Conservation (phyloP, 495 filamentous ascomycete genomes). For the Hyaloscypha variabilis region DNA sequence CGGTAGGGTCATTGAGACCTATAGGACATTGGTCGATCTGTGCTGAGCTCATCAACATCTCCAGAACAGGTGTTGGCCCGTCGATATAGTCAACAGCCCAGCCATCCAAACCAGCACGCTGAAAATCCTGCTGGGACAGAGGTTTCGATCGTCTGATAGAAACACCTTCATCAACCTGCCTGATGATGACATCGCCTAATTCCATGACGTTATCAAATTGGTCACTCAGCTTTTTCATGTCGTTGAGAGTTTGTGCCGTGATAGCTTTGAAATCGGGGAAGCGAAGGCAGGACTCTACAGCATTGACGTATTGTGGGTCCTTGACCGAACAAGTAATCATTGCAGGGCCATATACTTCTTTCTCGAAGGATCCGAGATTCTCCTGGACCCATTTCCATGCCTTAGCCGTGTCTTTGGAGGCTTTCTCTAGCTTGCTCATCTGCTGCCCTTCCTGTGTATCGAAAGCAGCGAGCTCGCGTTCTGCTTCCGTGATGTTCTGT, state of each 20-base stretch:
- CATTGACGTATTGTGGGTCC: slow-evolving; percentile 70
- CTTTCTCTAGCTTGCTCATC: slow-evolving; percentile 57
- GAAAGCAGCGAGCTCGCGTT: slow-evolving; percentile 58
- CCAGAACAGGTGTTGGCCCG: slow-evolving; percentile 82
- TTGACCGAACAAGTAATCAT: slow-evolving; percentile 81
- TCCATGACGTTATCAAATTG: slow-evolving; percentile 55
- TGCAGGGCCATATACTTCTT: slow-evolving; percentile 83
- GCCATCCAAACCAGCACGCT: slow-evolving; percentile 69
- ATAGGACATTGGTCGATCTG: slow-evolving; percentile 69
- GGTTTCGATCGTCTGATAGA: slow-evolving; percentile 39
- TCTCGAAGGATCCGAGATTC: slow-evolving; percentile 72
- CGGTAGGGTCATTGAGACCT: slow-evolving; percentile 58
- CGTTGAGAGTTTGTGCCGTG: slow-evolving; percentile 70
- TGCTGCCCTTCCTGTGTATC: slow-evolving; percentile 80
- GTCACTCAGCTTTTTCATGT: slow-evolving; percentile 70
- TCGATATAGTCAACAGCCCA: slow-evolving; percentile 77
- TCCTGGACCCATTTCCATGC: slow-evolving; percentile 82
- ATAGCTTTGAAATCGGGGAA: slow-evolving; percentile 68
- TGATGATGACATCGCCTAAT: slow-evolving; percentile 68
- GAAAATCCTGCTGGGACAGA: slow-evolving; percentile 56
- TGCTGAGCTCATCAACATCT: slow-evolving; percentile 77
- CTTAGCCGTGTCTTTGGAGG: slow-evolving; percentile 61
- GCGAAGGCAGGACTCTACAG: slow-evolving; percentile 73
- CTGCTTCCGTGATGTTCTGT: slow-evolving; percentile 37
- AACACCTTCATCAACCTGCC: slow-evolving; percentile 51